Base-by-base conservation (phyloP, 257 asterid species). In the Solanum ahanhuiri region DNA sequence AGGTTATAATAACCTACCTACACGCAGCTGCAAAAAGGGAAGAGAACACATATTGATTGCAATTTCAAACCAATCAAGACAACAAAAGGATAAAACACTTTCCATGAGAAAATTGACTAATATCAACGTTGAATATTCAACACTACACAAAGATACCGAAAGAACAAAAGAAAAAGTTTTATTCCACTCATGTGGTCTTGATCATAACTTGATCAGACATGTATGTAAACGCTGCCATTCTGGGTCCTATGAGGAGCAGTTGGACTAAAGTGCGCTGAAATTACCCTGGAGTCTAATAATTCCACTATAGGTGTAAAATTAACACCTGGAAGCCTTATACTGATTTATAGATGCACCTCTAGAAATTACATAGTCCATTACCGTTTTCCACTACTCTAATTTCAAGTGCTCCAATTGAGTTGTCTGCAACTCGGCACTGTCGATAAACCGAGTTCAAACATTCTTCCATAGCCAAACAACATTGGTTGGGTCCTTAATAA, bases 291-390 rank as follows among this genome's bases (percentile, higher is more conserved):
- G 63, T 95, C 90, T 15, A 95, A 93, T 58, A 93, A 89, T 88
- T 94, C 94, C 86, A 93, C 88, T 12, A 93, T 92, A 37, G 97
- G 95, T 72, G 94, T 71, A 89, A 86, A 93, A 85, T 89, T 93
- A 66, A 95, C 95, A 95, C 92, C 98, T 92, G 5, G 98, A 97
- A 41, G 93, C 95, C 88, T 95, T 93, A 84, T 95, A 95, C 85
- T 94, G 98, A 84, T 93, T 95, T 5, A 94, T 93, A 10, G 98
- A 94, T 71, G 98, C 97, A 37, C 97, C 98, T 84, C 95, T 90
- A 0, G 98, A 91, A 76, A 95, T 95, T 0, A 97, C 97, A 14
- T 92, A 91, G 35, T 94, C 97, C 98, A 94, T 94, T 7, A 95
- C 95, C 98, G 5, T 34, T 88, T 63, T 88, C 91, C 86, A 95